A percentile compares a stretch with the other conserved stretches of the same genome.
These are phyloP conservation scores for Deuterostichococcus epilithicus DNA, from an alignment of 139 green algal genomes.

Conservation along the genomic window DNA sequence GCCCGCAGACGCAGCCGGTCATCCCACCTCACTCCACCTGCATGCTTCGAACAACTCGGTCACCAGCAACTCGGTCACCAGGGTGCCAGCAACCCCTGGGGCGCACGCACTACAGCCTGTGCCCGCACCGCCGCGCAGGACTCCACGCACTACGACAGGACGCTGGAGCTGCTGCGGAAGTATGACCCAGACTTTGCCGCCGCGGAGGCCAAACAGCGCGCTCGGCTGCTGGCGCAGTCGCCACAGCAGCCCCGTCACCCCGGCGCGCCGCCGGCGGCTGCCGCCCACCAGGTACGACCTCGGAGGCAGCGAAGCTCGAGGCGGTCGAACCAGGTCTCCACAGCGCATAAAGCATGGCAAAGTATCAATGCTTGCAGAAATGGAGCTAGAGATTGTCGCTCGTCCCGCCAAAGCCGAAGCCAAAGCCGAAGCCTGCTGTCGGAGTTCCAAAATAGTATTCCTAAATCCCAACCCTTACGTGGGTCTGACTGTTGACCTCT, in stretches of 20 bases:
- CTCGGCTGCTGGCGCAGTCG: no score
- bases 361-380: neutral
- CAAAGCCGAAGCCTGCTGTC: no score
- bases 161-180: conserved; percentile 56
- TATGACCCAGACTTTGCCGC: conserved; percentile 54
- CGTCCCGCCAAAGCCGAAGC: no score
- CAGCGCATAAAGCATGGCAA: neutral
- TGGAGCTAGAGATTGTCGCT: neutral
- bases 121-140: conserved; percentile 35
- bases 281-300: neutral
- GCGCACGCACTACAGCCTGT: neutral
- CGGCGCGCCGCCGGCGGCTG: neutral
- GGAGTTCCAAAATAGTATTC: no score
- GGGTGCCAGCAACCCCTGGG: neutral
- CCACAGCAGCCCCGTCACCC: neutral
- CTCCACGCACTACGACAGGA: conserved; percentile 53
- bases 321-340: no score
- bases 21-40: neutral
- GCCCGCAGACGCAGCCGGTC: neutral
- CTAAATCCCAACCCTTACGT: no score
- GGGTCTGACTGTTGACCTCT: no score
- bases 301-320: neutral
- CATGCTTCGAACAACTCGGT: neutral
- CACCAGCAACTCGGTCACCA: neutral
- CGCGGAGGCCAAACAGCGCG: conserved; percentile 6